Conservation (phyloP, 148 eudicot genomes). For the Dianthus caryophyllus region DNA sequence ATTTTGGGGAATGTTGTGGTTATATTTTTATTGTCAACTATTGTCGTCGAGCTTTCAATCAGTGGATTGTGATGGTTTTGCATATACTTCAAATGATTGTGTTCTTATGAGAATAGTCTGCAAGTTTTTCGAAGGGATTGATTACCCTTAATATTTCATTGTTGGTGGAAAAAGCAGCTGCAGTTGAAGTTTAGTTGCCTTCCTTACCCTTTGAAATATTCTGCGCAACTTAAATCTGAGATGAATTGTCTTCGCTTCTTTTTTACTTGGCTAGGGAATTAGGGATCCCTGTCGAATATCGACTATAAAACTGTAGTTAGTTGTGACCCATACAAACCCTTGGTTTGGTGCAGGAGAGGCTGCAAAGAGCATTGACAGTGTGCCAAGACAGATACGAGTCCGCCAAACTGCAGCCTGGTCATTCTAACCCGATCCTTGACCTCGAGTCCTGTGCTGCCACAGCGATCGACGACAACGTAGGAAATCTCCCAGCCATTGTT, state of each 20-base stretch:
- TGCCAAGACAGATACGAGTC: constrained; percentile 90
- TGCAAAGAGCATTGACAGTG: constrained; percentile 59
- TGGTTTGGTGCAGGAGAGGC: constrained; percentile 21
- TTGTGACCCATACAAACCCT: not conserved
- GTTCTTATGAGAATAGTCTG: too few relatives aligned
- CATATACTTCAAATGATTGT: too few relatives aligned
- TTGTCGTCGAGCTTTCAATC: not conserved
- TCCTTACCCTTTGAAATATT: not conserved
- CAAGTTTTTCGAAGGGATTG: too few relatives aligned
- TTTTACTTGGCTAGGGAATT: too few relatives aligned
- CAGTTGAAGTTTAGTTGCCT: not conserved
- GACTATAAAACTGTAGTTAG: not conserved
- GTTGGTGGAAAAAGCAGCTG: not conserved
- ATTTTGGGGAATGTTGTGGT: not conserved
- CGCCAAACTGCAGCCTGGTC: constrained; percentile 53
- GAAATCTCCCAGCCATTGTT: constrained; percentile 54
- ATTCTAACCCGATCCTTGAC: constrained; percentile 43
- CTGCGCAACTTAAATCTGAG: not conserved
- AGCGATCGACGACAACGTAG: constrained; percentile 60
- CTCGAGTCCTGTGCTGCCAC: constrained; percentile 68
- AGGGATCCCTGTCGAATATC: not conserved
- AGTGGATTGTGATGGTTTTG: too few relatives aligned
- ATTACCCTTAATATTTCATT: too few relatives aligned
- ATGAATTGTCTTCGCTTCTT: not conserved
- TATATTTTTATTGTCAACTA: not conserved